Evolutionary conservation across 2,329 filamentous ascomycete species (phyloP).

Genomic region (Cladobotryum protrusum): DNA sequence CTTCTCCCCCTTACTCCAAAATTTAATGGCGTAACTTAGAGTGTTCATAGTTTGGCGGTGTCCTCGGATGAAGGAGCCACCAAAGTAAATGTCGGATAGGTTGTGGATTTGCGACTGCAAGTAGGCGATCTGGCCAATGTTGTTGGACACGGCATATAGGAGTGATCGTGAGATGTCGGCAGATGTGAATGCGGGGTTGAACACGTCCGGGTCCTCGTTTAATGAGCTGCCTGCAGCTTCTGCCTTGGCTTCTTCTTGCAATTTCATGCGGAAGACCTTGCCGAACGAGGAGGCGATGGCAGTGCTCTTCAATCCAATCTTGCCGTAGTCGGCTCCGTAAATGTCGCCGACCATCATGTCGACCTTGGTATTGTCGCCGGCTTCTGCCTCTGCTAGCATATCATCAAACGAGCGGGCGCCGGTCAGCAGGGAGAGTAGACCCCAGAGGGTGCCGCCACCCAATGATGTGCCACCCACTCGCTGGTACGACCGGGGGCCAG

Average conservation of each 20-base stretch:
- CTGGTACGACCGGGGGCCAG: constrained; percentile 76
- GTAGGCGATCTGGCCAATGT: constrained; percentile 96
- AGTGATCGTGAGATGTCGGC: constrained; percentile 87
- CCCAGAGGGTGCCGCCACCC: constrained; percentile 96
- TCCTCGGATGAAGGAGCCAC: constrained; percentile 91
- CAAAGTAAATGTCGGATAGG: constrained; percentile 92
- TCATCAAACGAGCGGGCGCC: constrained; percentile 96
- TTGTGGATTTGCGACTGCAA: constrained; percentile 94
- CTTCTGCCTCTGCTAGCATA: constrained; percentile 87
- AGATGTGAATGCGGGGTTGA: constrained; percentile 53
- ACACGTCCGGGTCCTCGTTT: constrained; percentile 37
- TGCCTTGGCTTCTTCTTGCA: constrained; percentile 69
- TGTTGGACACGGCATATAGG: constrained; percentile 93
- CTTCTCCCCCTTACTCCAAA: constrained; percentile 91
- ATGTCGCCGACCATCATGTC: constrained; percentile 98
- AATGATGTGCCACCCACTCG: constrained; percentile 93
- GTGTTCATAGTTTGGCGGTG: constrained; percentile 98
- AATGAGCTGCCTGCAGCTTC: constrained; percentile 61
- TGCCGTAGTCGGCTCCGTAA: constrained; percentile 91
- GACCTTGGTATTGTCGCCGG: constrained; percentile 85
- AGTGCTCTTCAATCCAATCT: constrained; percentile 91
- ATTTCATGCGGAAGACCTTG: constrained; percentile 92
- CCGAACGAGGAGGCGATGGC: constrained; percentile 96
- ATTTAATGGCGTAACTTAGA: constrained; percentile 90
- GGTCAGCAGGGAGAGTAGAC: constrained; percentile 81